Percentiles rank a stretch among this genome's conserved stretches.
Evolutionary conservation across 139 green algal genomes (phyloP).

Genomic region (Chlamydomonas incerta): DNA sequence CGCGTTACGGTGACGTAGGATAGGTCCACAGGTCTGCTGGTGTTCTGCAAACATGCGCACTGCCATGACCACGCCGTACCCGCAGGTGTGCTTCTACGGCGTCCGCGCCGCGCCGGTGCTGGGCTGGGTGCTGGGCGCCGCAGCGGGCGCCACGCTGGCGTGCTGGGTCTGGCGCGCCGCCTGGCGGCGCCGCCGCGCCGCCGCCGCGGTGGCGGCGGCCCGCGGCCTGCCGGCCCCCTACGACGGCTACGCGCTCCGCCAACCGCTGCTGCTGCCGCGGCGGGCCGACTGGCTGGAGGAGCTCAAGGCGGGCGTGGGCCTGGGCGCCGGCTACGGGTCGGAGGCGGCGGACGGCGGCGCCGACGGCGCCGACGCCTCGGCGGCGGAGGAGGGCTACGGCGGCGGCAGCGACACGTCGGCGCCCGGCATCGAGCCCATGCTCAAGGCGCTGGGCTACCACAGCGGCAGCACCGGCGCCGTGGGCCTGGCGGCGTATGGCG

Average conservation of each 20-base stretch:
- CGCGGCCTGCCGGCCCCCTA: neutral
- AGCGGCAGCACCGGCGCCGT: neutral
- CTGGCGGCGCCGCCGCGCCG: neutral
- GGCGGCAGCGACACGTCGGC: neutral
- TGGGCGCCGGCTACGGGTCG: neutral
- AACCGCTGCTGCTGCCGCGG: neutral
- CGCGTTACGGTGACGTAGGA: too few relatives aligned
- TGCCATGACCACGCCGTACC: too few relatives aligned
- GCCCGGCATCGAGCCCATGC: neutral
- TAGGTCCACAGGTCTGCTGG: too few relatives aligned
- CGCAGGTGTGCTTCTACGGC: conserved; percentile 17
- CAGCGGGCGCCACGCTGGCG: conserved; percentile 1
- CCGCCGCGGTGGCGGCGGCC: neutral
- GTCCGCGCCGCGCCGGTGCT: neutral
- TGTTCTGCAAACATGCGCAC: too few relatives aligned
- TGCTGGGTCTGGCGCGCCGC: conserved; percentile 7
- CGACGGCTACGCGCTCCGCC: neutral
- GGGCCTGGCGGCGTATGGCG: neutral
- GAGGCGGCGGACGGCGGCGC: too few relatives aligned
- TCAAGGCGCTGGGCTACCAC: neutral
- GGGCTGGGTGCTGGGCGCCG: conserved; percentile 14
- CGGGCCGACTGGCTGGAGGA: neutral
- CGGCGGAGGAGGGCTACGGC: neutral
- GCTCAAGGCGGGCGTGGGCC: neutral
- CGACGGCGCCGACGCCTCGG: neutral